Percentiles rank a stretch among this genome's conserved stretches.
These are phyloP conservation scores for Phytophthora podocarpi DNA, from an alignment of 352 stramenopile genomes.

Conservation along the genomic window DNA sequence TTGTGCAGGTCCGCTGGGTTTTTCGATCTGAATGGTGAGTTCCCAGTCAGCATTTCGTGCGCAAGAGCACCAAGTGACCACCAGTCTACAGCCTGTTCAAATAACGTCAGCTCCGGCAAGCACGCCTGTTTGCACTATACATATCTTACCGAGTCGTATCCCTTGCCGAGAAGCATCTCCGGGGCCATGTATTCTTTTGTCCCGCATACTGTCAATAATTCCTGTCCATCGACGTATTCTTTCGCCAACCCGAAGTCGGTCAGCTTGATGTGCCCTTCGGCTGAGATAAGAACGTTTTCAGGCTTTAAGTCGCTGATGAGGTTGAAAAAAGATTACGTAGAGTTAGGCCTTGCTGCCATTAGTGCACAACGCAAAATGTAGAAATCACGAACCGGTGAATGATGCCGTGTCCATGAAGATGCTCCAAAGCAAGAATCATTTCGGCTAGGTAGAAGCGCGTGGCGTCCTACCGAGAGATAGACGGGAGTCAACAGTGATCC, in stretches of 20 bases:
- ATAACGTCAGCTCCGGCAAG: slow-evolving; percentile 4
- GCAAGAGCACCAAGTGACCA: slow-evolving; percentile 84
- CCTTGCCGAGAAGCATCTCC: slow-evolving; percentile 85
- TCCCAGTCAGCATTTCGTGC: slow-evolving; percentile 83
- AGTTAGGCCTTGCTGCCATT: not conserved
- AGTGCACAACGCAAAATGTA: not conserved
- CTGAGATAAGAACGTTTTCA: slow-evolving; percentile 92
- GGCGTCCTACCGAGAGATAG: slow-evolving; percentile 45
- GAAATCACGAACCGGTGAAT: slow-evolving; percentile 70
- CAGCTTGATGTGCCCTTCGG: slow-evolving; percentile 89
- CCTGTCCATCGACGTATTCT: slow-evolving; percentile 67
- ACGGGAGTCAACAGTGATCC: not conserved
- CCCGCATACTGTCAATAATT: slow-evolving; percentile 77
- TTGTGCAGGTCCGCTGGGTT: slow-evolving; percentile 73
- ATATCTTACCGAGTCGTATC: slow-evolving; percentile 68
- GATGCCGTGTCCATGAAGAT: slow-evolving; percentile 81
- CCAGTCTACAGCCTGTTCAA: slow-evolving; percentile 75
- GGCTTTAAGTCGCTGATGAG: slow-evolving; percentile 85
- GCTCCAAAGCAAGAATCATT: slow-evolving; percentile 84
- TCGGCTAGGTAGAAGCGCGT: slow-evolving; percentile 84
- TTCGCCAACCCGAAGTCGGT: slow-evolving; percentile 93
- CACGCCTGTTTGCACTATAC: not conserved
- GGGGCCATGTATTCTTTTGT: slow-evolving; percentile 90
- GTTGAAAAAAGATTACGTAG: not conserved
- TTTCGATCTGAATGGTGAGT: slow-evolving; percentile 75